Evolutionary conservation across 192 early-diverging fungal genomes (phyloP).

Genomic region (Umbelopsis ramanniana): DNA sequence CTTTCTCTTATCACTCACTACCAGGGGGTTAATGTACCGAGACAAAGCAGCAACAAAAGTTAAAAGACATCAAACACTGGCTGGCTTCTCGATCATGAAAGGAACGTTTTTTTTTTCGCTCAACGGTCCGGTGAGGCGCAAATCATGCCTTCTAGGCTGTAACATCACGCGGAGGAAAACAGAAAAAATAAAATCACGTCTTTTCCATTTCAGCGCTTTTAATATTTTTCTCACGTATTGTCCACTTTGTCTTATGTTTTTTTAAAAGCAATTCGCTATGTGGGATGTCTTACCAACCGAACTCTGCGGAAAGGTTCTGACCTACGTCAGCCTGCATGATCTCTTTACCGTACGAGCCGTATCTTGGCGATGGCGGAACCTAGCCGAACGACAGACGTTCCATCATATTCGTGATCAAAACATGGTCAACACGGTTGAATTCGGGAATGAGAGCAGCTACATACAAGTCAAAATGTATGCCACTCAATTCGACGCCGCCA

Average conservation of each 20-base stretch:
- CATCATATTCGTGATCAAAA: not conserved
- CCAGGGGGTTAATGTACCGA: no score
- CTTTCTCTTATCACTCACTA: not conserved
- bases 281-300: slow-evolving; percentile 16
- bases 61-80: no score
- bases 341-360: not conserved
- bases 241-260: slow-evolving; percentile 5
- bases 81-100: not conserved
- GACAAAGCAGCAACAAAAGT: no score
- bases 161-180: no score
- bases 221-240: slow-evolving; percentile 22
- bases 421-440: not conserved
- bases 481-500: not conserved
- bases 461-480: slow-evolving; percentile 2
- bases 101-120: not conserved
- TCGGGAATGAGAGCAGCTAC: not conserved
- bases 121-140: not conserved
- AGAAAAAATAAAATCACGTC: not conserved
- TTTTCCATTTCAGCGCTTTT: not conserved
- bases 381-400: slow-evolving; percentile 7
- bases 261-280: not conserved
- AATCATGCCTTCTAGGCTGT: not conserved
- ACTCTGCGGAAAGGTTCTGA: slow-evolving; percentile 7
- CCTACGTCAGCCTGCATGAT: not conserved
- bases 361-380: slow-evolving; percentile 1